Evolutionary conservation across 257 asterid species (phyloP).

Genomic region (Rauvolfia tetraphylla): DNA sequence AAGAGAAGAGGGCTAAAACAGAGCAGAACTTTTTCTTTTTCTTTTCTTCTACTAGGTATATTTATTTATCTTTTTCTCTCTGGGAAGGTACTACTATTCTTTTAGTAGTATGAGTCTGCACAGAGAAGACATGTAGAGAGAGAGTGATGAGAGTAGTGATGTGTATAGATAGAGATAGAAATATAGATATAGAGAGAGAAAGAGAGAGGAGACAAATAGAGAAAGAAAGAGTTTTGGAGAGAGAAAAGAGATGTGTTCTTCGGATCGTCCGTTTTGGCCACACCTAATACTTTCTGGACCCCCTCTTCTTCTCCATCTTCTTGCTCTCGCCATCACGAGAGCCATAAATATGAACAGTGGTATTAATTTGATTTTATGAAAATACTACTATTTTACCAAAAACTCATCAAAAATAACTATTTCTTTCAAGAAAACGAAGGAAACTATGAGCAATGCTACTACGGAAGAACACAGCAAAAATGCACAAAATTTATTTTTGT

Average conservation of each 20-base stretch:
- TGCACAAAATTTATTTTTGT: too few species aligned
- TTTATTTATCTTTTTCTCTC: background rate
- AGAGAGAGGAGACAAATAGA: background rate
- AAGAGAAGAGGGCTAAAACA: conserved; percentile 22
- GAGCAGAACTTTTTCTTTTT: conserved; percentile 39
- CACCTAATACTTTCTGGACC: conserved; percentile 12
- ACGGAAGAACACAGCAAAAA: too few species aligned
- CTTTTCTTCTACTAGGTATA: background rate
- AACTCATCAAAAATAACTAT: too few species aligned
- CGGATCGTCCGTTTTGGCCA: conserved; percentile 29
- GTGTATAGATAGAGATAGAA: background rate
- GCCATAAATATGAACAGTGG: too few species aligned
- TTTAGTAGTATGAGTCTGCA: background rate
- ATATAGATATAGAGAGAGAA: conserved; percentile 11
- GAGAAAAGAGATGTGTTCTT: conserved; percentile 10
- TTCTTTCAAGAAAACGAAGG: too few species aligned
- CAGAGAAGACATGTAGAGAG: conserved; percentile 4
- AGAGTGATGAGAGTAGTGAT: background rate
- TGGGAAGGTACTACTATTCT: background rate
- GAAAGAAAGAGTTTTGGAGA: background rate
- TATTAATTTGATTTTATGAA: too few species aligned
- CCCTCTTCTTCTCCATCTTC: background rate
- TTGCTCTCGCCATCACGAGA: too few species aligned
- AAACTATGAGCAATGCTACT: too few species aligned
- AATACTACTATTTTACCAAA: too few species aligned